A percentile compares a stretch with the other conserved stretches of the same genome.
These are phyloP conservation scores for Aspergillus sp. DNA, from an alignment of 2,329 filamentous ascomycete species.

Conservation along the genomic window DNA sequence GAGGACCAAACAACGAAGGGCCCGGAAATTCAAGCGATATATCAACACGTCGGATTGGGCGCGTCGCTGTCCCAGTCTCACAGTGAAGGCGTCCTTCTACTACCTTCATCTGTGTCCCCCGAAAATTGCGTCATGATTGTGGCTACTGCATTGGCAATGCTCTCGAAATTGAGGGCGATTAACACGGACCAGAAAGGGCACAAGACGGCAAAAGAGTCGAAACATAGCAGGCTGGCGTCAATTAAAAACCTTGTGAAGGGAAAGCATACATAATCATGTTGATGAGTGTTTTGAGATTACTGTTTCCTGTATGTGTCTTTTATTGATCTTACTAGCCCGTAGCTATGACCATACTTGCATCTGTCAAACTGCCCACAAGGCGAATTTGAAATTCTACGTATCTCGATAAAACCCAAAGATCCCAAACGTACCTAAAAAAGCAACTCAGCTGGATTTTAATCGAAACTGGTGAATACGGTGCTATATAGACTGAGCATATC, in stretches of 20 bases:
- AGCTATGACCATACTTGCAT: background rate
- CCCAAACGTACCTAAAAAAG: too few species aligned
- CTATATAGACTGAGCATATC: background rate
- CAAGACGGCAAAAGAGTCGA: background rate
- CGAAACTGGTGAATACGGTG: too few species aligned
- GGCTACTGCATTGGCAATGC: background rate
- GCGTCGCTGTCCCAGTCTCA: background rate
- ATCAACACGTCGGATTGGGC: constrained; percentile 6
- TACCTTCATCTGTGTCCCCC: background rate
- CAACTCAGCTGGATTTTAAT: too few species aligned
- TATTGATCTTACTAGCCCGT: too few species aligned
- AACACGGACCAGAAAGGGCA: background rate
- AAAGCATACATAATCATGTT: background rate
- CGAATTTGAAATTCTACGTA: too few species aligned
- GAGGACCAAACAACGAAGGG: background rate
- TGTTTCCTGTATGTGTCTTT: too few species aligned
- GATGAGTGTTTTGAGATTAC: too few species aligned
- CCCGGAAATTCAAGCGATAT: background rate
- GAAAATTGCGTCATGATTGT: background rate
- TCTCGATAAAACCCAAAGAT: too few species aligned
- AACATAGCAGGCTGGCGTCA: background rate
- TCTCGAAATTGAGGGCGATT: background rate
- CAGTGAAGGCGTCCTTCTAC: constrained; percentile 5
- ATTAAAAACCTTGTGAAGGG: background rate
- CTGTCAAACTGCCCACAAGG: background rate